Conservation (phyloP, 2,329 filamentous ascomycete species). For the Aspergillus japonicus region DNA sequence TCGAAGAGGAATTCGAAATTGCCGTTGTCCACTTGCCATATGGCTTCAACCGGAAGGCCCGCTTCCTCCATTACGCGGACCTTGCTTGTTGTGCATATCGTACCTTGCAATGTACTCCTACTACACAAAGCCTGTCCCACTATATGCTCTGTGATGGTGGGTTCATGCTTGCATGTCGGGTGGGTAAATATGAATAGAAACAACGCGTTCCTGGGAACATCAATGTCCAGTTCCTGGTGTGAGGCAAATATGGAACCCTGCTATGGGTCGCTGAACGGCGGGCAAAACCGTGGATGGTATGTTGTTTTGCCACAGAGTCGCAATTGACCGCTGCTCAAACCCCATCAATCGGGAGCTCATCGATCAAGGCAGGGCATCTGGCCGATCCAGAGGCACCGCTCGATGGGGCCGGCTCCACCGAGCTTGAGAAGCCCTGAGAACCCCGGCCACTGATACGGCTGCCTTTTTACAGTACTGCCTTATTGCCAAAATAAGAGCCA, state of each 20-base stretch:
- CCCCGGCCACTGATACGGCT: slow-evolving; percentile 15
- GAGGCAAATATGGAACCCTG: not conserved
- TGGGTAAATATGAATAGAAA: slow-evolving; percentile 4
- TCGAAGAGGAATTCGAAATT: not conserved
- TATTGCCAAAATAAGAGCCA: slow-evolving; percentile 3
- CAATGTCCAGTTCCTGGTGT: not conserved
- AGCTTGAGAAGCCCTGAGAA: slow-evolving; percentile 15
- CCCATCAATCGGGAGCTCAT: slow-evolving; percentile 11
- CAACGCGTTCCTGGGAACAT: not conserved
- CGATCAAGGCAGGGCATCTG: slow-evolving; percentile 17
- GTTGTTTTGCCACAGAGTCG: slow-evolving; percentile 14
- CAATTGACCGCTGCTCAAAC: slow-evolving; percentile 8
- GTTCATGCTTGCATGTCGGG: not conserved
- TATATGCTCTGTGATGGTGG: not conserved
- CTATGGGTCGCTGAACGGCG: slow-evolving; percentile 5
- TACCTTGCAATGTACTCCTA: not conserved
- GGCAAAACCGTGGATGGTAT: slow-evolving; percentile 11
- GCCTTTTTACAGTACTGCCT: slow-evolving; percentile 8
- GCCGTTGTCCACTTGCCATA: not conserved
- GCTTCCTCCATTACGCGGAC: not conserved
- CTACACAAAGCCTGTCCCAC: not conserved
- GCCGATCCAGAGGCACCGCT: slow-evolving; percentile 11
- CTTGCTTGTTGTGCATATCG: not conserved
- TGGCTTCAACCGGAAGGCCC: not conserved
- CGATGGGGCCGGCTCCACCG: slow-evolving; percentile 19